Percentiles rank a stretch among this genome's conserved stretches.
Conservation (phyloP, 306 rosid species). For the Acacia confusa region DNA sequence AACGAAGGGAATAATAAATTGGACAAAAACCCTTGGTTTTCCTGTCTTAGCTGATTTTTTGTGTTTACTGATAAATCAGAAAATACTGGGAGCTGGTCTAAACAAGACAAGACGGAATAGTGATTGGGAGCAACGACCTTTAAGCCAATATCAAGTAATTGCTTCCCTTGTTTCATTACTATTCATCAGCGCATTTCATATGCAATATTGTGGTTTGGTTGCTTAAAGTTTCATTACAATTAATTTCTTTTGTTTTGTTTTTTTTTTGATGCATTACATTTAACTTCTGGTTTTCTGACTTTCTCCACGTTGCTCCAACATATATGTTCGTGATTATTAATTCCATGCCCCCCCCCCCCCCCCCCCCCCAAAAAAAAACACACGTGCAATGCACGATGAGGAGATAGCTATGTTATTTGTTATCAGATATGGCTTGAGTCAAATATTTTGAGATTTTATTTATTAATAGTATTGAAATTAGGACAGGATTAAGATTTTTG, state of each 20-base stretch:
- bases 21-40: conserved; percentile 12
- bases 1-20: neutral
- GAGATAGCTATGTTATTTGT: neutral
- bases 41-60: conserved; percentile 24
- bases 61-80: conserved; percentile 50
- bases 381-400: neutral
- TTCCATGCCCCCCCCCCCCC: neutral
- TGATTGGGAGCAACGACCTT: conserved; percentile 94
- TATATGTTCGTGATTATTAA: neutral
- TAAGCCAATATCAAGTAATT: conserved; percentile 77
- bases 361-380: too few species aligned
- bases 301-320: neutral
- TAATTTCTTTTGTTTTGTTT: neutral
- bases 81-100: conserved; percentile 80
- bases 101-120: conserved; percentile 96
- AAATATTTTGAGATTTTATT: neutral
- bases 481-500: neutral
- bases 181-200: conserved; percentile 11
- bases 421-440: neutral
- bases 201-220: neutral
- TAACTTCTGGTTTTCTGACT: conserved; percentile 1
- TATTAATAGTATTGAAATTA: neutral
- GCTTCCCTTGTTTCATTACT: conserved; percentile 4
- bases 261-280: neutral
- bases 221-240: neutral